A percentile compares a stretch with the other conserved stretches of the same genome.
These are phyloP conservation scores for Neonectria magnoliae DNA, from an alignment of 2,329 filamentous ascomycete genomes.

Conservation along the genomic window DNA sequence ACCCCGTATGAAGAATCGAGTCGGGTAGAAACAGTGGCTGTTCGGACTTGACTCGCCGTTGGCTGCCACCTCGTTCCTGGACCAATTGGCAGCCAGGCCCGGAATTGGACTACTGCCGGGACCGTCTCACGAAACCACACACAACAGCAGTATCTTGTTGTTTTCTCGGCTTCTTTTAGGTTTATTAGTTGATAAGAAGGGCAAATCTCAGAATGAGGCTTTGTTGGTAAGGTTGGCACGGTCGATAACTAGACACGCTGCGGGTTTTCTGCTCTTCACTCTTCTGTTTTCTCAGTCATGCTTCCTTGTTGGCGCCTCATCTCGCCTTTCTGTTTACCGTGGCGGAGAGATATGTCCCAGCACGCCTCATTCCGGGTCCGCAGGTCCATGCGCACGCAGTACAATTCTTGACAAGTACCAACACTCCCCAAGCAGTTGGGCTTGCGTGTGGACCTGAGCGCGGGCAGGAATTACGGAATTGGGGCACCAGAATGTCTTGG, in stretches of 20 bases:
- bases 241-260: not conserved
- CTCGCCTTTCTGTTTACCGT: not conserved
- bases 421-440: constrained; percentile 5
- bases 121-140: not conserved
- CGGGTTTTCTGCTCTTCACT: not conserved
- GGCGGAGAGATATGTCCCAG: not conserved
- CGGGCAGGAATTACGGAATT: not conserved
- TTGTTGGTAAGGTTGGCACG: constrained; percentile 10
- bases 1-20: not conserved
- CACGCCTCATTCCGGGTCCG: constrained; percentile 1
- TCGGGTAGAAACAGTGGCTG: constrained; percentile 2
- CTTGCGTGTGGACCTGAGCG: constrained; percentile 5
- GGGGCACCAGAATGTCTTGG: not conserved
- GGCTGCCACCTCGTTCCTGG: constrained; percentile 15
- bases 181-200: constrained; percentile 3
- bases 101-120: not conserved
- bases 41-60: constrained; percentile 18
- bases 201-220: constrained; percentile 5
- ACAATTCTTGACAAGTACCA: not conserved
- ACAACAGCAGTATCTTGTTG: not conserved
- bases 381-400: not conserved
- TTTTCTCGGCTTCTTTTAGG: not conserved
- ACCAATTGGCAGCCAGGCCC: constrained; percentile 6
- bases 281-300: not conserved
- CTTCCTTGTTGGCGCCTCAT: not conserved